Conservation (phyloP, 768 basidiomycete species). For the Gymnopilus dilepis region DNA sequence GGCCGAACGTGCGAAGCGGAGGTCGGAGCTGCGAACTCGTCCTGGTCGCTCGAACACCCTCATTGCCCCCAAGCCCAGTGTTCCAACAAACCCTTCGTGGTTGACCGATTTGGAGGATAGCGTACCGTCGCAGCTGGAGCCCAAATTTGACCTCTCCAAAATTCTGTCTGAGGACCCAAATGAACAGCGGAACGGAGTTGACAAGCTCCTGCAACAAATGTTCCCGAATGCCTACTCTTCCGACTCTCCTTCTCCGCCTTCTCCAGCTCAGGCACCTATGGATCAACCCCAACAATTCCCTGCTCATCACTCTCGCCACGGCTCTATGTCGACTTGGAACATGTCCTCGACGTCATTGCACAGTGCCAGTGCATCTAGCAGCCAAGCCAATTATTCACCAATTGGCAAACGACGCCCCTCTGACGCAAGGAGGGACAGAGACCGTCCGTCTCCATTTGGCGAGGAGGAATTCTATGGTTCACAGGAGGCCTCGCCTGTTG, state of each 20-base stretch:
- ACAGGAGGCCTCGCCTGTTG: constrained; percentile 14
- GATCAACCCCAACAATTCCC: constrained; percentile 3
- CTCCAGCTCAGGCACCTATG: background rate
- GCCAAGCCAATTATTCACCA: background rate
- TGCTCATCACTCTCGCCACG: background rate
- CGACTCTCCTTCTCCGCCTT: background rate
- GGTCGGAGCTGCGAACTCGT: constrained; percentile 30
- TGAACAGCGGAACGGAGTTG: constrained; percentile 19
- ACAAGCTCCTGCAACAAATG: constrained; percentile 19
- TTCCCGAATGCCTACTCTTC: constrained; percentile 10
- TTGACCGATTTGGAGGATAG: constrained; percentile 23
- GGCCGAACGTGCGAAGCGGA: constrained; percentile 42
- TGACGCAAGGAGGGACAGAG: constrained; percentile 1
- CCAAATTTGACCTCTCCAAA: constrained; percentile 19
- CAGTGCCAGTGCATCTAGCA: constrained; percentile 8
- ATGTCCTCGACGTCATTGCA: constrained; percentile 10
- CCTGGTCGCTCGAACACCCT: constrained; percentile 25
- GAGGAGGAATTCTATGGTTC: constrained; percentile 22
- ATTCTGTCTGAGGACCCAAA: constrained; percentile 19
- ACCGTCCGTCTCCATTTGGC: constrained; percentile 19
- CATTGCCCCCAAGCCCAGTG: constrained; percentile 26
- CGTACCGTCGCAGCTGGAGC: constrained; percentile 11
- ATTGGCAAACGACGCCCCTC: background rate
- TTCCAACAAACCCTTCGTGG: constrained; percentile 24
- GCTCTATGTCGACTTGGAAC: background rate